phyloP scores from a whole-genome alignment of 257 asterid species.

The Vinca minor region DNA sequence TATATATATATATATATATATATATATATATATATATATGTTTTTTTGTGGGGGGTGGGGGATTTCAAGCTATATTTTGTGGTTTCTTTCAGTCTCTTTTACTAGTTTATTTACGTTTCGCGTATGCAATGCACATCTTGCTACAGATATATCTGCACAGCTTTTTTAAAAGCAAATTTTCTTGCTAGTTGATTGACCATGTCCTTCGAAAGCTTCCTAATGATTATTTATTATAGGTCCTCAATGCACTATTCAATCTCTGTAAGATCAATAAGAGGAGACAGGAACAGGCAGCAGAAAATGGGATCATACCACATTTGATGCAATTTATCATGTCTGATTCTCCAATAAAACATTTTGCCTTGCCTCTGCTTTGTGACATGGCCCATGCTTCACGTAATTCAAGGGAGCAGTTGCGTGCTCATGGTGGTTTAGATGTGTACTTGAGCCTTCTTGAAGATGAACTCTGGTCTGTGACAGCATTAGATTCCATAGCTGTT shows the following conservation, averaged over 20 bases:
- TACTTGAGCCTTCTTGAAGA: conserved; percentile 94
- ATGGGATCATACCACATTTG: conserved; percentile 95
- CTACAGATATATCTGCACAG: neutral
- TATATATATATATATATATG: too few species aligned
- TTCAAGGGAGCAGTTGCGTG: conserved; percentile 95
- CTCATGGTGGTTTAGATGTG: conserved; percentile 95
- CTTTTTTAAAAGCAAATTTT: neutral
- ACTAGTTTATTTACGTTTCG: neutral
- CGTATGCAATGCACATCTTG: too few species aligned
- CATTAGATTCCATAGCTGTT: conserved; percentile 94
- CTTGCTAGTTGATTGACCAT: neutral
- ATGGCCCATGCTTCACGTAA: conserved; percentile 99
- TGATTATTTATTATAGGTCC: conserved; percentile 55
- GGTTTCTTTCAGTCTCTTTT: neutral
- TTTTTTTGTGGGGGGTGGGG: too few species aligned
- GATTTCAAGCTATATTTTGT: too few species aligned
- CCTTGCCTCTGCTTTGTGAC: conserved; percentile 91
- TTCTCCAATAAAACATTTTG: conserved; percentile 85
- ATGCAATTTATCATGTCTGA: conserved; percentile 82
- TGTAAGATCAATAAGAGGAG: conserved; percentile 98
- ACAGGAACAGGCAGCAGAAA: conserved; percentile 98
- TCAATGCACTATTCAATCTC: conserved; percentile 87
- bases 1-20: too few species aligned
- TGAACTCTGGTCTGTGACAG: conserved; percentile 89
- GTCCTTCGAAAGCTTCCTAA: conserved; percentile 19